These are phyloP conservation scores for Boletus semigastroideus DNA, from an alignment of 1,284 basidiomycete species.

Conservation along the genomic window DNA sequence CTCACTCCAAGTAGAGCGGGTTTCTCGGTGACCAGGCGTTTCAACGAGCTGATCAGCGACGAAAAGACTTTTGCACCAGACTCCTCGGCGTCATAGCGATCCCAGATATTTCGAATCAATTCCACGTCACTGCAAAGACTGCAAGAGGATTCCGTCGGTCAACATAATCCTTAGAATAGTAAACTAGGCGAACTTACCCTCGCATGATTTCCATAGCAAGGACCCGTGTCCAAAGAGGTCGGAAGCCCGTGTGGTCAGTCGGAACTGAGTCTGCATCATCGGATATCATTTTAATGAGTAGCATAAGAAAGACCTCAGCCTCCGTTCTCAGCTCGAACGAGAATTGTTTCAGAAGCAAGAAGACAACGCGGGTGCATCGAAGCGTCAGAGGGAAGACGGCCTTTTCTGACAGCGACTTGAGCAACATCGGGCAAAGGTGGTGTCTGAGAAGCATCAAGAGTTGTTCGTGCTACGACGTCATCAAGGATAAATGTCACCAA, in stretches of 20 bases:
- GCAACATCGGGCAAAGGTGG: constrained; percentile 87
- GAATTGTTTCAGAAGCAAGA: constrained; percentile 91
- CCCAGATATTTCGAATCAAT: constrained; percentile 79
- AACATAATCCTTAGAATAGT: neutral
- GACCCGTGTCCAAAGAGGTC: constrained; percentile 85
- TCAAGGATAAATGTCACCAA: constrained; percentile 1
- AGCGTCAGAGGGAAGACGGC: constrained; percentile 87
- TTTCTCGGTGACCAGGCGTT: constrained; percentile 84
- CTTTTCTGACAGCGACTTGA: constrained; percentile 82
- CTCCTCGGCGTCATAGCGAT: constrained; percentile 72
- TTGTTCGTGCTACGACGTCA: constrained; percentile 64
- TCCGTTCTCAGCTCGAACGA: constrained; percentile 77
- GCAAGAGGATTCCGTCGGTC: constrained; percentile 9
- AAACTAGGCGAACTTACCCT: constrained; percentile 47
- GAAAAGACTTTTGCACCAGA: constrained; percentile 70
- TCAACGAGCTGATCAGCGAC: constrained; percentile 78
- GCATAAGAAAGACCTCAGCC: constrained; percentile 80
- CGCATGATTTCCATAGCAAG: constrained; percentile 90
- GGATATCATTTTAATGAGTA: constrained; percentile 77
- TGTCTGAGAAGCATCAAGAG: constrained; percentile 82
- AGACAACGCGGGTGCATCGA: constrained; percentile 90
- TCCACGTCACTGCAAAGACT: constrained; percentile 82
- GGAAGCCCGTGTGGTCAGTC: constrained; percentile 41
- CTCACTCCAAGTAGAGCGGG: constrained; percentile 80
- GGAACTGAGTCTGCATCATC: constrained; percentile 54